Base-by-base conservation (phyloP, 1,139 yeast genomes). In the Taphrina confusa region DNA sequence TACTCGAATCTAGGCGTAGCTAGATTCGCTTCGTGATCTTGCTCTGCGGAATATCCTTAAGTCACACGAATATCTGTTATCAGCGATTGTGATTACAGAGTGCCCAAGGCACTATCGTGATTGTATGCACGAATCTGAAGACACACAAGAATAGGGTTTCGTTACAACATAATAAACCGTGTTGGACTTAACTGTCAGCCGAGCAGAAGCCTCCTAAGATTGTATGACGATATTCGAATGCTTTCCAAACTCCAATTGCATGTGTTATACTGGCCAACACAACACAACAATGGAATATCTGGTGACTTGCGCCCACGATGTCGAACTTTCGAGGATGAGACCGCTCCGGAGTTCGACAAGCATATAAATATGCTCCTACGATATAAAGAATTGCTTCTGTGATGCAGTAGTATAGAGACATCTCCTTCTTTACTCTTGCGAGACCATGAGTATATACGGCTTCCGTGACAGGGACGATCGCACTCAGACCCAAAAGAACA, bases 261-360 rank as follows among this genome's bases (percentile, higher is more conserved):
- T 90, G 97, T 64, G 86, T 84, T 62, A 75, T 76, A 0, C 95
- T 95, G 2, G 96, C 96, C 5, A 83, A 67, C 0, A 90, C 92
- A 2, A 91, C 96, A 68, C 87, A 73, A 2, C 87, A 73, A 71
- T 90, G 97, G 71, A 90, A 90, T 22, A 90, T 80, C 70, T 91
- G 97, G 71, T 90, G 97, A 2, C 95, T 86, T 66, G 87, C 87
- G 4, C 59, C 63, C 14, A 57, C 6, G 20, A 61, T 30, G 25
- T 58, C 62, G 36, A 45, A 57, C 9, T 23, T 47, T 0, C 87
- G 83, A n/a, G 94, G 92, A 2, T 74, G 71, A 58, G 77, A 75
- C 56, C 87, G 75, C 69, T 91, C 97, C 0, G 97, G 97, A 30
- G 87, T 71, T 65, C 96, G 76, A 28, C 78, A 73, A 0, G 95